These are phyloP conservation scores for Aspergillus oerlinghausenensis DNA, from an alignment of 2,329 filamentous ascomycete genomes.

Conservation along the genomic window DNA sequence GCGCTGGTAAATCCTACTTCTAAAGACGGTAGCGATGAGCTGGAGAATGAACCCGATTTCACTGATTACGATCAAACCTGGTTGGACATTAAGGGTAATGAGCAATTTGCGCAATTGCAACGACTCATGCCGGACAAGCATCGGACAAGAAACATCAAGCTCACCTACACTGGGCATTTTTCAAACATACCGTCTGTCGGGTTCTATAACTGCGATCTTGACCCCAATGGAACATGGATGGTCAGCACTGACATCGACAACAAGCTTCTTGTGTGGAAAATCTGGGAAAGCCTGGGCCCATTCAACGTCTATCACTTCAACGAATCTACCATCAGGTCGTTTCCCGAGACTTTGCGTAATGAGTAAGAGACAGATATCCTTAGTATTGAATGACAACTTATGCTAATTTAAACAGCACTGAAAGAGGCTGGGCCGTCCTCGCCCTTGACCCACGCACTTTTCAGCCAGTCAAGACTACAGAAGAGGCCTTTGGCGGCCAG, in stretches of 20 bases:
- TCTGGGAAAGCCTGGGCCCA: conserved; percentile 37
- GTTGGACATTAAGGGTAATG: conserved; percentile 24
- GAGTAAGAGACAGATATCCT: conserved; percentile 13
- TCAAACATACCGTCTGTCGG: conserved; percentile 55
- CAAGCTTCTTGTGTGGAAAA: conserved; percentile 46
- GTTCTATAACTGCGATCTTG: conserved; percentile 56
- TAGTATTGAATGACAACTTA: not conserved
- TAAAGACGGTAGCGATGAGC: conserved; percentile 11
- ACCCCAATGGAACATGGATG: conserved; percentile 53
- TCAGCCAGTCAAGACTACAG: conserved; percentile 27
- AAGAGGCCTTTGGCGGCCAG: conserved; percentile 39
- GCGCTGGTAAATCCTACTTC: conserved; percentile 44
- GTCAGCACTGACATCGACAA: conserved; percentile 55
- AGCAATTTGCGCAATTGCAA: conserved; percentile 25
- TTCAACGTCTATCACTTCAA: conserved; percentile 25
- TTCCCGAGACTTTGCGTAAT: conserved; percentile 22
- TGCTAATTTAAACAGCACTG: conserved; percentile 10
- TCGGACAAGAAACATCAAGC: conserved; percentile 39
- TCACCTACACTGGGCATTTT: conserved; percentile 40
- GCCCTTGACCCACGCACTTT: conserved; percentile 44
- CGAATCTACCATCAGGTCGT: conserved; percentile 22
- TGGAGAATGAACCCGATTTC: conserved; percentile 15
- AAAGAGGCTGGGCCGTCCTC: conserved; percentile 44
- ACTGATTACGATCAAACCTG: conserved; percentile 28
- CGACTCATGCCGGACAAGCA: conserved; percentile 25